Percentiles rank a stretch among this genome's conserved stretches.
phyloP scores from a whole-genome alignment of 2,329 filamentous ascomycete species.

The Hypoxylon sp. region DNA sequence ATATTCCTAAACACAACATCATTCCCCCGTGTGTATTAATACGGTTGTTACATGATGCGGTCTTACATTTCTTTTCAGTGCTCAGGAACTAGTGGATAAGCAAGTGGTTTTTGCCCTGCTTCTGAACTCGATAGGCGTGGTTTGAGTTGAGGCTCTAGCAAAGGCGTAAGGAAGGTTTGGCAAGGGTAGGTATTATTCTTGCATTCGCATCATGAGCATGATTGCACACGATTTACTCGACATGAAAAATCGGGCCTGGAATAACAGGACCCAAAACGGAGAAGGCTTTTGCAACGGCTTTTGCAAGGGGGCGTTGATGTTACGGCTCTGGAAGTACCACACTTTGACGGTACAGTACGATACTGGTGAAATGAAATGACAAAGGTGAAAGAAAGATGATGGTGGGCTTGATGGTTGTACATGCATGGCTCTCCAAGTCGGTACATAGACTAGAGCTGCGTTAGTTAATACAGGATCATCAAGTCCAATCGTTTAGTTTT shows the following conservation, averaged over 20 bases:
- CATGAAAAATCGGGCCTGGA: constrained; percentile 28
- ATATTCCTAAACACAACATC: constrained; percentile 19
- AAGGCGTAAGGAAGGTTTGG: constrained; percentile 50
- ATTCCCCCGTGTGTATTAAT: constrained; percentile 50
- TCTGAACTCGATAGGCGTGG: constrained; percentile 41
- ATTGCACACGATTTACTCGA: constrained; percentile 38
- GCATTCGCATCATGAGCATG: constrained; percentile 48
- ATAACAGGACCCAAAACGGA: constrained; percentile 32
- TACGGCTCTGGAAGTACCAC: constrained; percentile 8
- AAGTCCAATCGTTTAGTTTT: constrained; percentile 32
- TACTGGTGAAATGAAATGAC: background rate
- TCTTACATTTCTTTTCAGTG: constrained; percentile 46
- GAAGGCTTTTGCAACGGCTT: constrained; percentile 13
- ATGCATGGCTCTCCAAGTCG: constrained; percentile 26
- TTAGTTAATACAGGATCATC: constrained; percentile 41
- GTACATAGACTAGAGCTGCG: constrained; percentile 31
- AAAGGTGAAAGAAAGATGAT: constrained; percentile 1
- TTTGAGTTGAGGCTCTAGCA: constrained; percentile 48
- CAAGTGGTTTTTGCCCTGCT: constrained; percentile 48
- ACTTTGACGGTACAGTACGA: constrained; percentile 13
- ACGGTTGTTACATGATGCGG: constrained; percentile 46
- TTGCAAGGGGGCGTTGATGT: constrained; percentile 27
- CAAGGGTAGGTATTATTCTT: constrained; percentile 47
- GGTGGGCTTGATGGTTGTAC: constrained; percentile 28
- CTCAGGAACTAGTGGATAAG: constrained; percentile 49